These are phyloP conservation scores for Russula griseocarnosa DNA, from an alignment of 768 basidiomycete genomes.

Conservation along the genomic window DNA sequence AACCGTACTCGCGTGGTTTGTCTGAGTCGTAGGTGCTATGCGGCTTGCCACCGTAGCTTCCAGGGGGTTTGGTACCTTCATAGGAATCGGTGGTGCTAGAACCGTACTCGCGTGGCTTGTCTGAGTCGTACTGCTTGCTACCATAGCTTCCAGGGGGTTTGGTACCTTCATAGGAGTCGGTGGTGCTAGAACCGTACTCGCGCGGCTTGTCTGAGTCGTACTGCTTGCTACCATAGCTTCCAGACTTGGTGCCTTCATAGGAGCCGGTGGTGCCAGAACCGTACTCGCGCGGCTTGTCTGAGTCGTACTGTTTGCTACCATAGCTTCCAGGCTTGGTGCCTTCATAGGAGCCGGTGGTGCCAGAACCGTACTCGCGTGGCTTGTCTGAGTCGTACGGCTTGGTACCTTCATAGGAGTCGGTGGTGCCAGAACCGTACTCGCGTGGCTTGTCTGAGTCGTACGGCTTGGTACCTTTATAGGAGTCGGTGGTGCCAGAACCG, in stretches of 20 bases:
- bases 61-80: neutral
- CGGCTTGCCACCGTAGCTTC: neutral
- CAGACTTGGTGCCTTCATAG: slow-evolving; percentile 23
- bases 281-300: slow-evolving; percentile 28
- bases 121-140: neutral
- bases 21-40: neutral
- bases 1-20: neutral
- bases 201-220: neutral
- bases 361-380: neutral
- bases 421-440: neutral
- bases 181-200: neutral
- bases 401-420: neutral
- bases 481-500: neutral
- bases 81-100: neutral
- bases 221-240: neutral
- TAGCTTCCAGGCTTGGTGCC: slow-evolving; percentile 16
- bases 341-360: slow-evolving; percentile 6
- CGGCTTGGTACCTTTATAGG: no score
- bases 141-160: neutral
- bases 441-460: neutral
- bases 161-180: neutral
- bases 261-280: slow-evolving; percentile 9
- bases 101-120: neutral
- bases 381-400: neutral
- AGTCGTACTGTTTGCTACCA: slow-evolving; percentile 12